phyloP scores from a whole-genome alignment of 371 early-diverging fungal genomes.

The Fennellomyces sp. region DNA sequence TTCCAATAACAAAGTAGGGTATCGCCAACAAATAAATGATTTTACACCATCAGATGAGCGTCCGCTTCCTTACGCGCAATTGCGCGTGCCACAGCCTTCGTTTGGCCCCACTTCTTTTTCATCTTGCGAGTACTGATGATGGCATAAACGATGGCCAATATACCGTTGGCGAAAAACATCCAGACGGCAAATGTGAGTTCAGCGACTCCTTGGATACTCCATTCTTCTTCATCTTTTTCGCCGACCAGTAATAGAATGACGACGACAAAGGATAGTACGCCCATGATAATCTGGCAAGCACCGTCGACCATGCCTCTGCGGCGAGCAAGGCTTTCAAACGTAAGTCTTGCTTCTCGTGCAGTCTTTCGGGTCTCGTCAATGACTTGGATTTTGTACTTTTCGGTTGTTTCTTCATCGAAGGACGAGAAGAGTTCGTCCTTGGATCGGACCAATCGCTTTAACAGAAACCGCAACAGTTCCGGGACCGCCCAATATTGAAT shows the following conservation, averaged over 20 bases:
- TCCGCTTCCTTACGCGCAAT: neutral
- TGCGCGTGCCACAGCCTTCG: neutral
- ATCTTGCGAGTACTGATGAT: neutral
- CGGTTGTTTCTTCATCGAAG: neutral
- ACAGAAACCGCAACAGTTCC: neutral
- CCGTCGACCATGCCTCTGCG: slow-evolving; percentile 4
- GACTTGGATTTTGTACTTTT: neutral
- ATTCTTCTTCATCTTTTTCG: slow-evolving; percentile 6
- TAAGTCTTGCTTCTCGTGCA: neutral
- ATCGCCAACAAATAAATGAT: no score
- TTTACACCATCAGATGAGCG: neutral
- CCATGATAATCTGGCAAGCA: slow-evolving; percentile 3
- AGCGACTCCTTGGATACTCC: neutral
- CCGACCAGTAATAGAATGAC: neutral
- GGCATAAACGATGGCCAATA: slow-evolving; percentile 6
- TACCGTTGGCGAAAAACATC: slow-evolving; percentile 10
- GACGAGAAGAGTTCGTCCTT: neutral
- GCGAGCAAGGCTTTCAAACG: neutral
- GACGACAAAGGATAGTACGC: slow-evolving; percentile 2
- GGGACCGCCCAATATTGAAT: slow-evolving; percentile 7
- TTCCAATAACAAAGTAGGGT: no score
- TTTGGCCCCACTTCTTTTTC: neutral
- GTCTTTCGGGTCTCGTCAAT: slow-evolving; percentile 2
- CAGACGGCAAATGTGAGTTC: slow-evolving; percentile 9
- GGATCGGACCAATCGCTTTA: neutral